Evolutionary conservation across 2,329 filamentous ascomycete genomes (phyloP).

Genomic region (Eutypa lata): DNA sequence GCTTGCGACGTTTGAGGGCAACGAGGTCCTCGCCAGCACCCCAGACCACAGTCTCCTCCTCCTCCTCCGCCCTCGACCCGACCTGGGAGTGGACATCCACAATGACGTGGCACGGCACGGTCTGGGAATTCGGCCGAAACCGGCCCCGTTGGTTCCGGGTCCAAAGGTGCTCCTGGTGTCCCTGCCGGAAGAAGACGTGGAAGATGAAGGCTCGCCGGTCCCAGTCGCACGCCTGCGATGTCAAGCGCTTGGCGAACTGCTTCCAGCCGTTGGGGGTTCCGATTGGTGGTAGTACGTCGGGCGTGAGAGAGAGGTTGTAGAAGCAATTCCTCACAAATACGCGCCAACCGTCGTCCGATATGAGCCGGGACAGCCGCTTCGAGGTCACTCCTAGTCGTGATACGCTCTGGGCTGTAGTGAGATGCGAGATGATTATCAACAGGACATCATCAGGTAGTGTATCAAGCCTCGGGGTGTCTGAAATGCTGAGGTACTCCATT

Average conservation of each 20-base stretch:
- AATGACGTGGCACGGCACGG: constrained; percentile 42
- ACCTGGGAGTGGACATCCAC: constrained; percentile 42
- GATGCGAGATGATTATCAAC: constrained; percentile 43
- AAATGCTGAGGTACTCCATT: constrained; percentile 11
- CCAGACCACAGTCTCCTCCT: constrained; percentile 49
- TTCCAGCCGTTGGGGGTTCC: constrained; percentile 15
- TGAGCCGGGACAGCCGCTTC: constrained; percentile 34
- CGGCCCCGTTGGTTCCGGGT: not conserved
- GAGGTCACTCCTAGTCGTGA: constrained; percentile 39
- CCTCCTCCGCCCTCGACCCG: constrained; percentile 30
- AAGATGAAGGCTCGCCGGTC: constrained; percentile 44
- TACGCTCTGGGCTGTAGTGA: constrained; percentile 48
- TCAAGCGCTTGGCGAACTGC: constrained; percentile 41
- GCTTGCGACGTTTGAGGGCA: constrained; percentile 34
- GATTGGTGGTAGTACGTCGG: constrained; percentile 2
- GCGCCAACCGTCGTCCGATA: constrained; percentile 45
- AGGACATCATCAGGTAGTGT: constrained; percentile 49
- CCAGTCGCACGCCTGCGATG: constrained; percentile 52
- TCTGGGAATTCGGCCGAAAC: constrained; percentile 22
- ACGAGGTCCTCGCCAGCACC: constrained; percentile 51
- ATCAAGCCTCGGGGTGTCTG: constrained; percentile 30
- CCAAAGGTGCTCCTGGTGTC: not conserved
- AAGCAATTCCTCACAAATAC: constrained; percentile 46
- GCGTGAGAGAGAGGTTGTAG: constrained; percentile 33
- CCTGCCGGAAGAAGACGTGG: constrained; percentile 23